phyloP scores from a whole-genome alignment of 2,329 filamentous ascomycete genomes.

The Cryphonectria japonica region DNA sequence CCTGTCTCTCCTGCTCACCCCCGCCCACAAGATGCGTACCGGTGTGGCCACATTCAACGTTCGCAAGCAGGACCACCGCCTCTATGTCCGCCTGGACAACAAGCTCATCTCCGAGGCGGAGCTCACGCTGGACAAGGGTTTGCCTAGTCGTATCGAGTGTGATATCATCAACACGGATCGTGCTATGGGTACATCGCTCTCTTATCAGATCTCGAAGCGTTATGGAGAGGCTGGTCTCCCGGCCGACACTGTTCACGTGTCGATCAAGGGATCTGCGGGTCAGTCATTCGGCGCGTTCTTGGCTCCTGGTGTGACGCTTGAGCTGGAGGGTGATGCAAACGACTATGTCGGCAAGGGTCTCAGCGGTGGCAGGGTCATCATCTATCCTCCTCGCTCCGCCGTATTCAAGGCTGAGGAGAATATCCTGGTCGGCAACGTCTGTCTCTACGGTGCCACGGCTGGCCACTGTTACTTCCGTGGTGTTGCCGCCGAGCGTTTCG shows the following conservation, averaged over 20 bases:
- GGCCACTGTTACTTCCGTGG: slow-evolving; percentile 97
- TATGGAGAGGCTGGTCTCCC: slow-evolving; percentile 89
- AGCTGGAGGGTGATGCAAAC: slow-evolving; percentile 94
- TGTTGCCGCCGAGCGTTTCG: slow-evolving; percentile 94
- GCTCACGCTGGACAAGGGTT: slow-evolving; percentile 89
- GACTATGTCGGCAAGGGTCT: slow-evolving; percentile 97
- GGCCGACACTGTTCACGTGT: slow-evolving; percentile 91
- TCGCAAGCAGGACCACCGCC: slow-evolving; percentile 93
- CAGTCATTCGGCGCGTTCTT: slow-evolving; percentile 96
- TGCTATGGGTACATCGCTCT: slow-evolving; percentile 88
- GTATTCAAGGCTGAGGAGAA: slow-evolving; percentile 98
- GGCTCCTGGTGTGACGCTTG: slow-evolving; percentile 88
- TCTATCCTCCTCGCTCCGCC: slow-evolving; percentile 88
- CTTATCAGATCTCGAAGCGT: slow-evolving; percentile 92
- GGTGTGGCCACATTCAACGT: slow-evolving; percentile 97
- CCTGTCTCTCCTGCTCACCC: slow-evolving; percentile 87
- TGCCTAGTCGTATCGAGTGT: slow-evolving; percentile 91
- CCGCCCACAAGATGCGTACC: slow-evolving; percentile 92
- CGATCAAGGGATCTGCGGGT: slow-evolving; percentile 93
- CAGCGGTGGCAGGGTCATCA: slow-evolving; percentile 87
- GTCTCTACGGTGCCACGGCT: slow-evolving; percentile 89
- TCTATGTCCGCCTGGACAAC: slow-evolving; percentile 93
- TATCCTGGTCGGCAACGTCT: slow-evolving; percentile 90
- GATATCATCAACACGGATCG: slow-evolving; percentile 97
- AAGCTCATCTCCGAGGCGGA: slow-evolving; percentile 96